Evolutionary conservation across 1,139 yeast genomes (phyloP).

Genomic region (Yamadazyma conglobata): DNA sequence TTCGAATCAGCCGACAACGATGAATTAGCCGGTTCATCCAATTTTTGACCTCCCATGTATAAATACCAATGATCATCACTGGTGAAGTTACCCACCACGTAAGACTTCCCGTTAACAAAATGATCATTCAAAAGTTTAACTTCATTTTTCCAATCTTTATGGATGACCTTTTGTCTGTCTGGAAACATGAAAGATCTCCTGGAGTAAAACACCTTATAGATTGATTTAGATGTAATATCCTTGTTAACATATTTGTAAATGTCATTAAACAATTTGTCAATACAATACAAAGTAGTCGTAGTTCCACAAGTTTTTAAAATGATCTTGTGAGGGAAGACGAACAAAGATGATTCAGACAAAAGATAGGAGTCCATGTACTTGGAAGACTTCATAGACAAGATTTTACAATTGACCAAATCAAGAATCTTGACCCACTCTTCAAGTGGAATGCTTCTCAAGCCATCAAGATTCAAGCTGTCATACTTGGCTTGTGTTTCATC

Average conservation of each 20-base stretch:
- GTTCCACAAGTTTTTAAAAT: constrained; percentile 95
- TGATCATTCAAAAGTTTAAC: constrained; percentile 61
- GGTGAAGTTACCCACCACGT: constrained; percentile 72
- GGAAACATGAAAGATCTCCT: constrained; percentile 94
- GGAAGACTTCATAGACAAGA: constrained; percentile 74
- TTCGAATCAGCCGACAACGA: constrained; percentile 1
- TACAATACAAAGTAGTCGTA: constrained; percentile 81
- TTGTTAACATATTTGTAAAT: constrained; percentile 15
- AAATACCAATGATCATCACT: constrained; percentile 89
- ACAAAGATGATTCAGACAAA: constrained; percentile 84
- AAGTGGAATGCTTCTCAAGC: constrained; percentile 65
- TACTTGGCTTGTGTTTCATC: constrained; percentile 36
- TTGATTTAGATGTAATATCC: constrained; percentile 25
- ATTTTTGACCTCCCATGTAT: constrained; percentile 54
- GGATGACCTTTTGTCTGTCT: constrained; percentile 74
- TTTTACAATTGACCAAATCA: constrained; percentile 83
- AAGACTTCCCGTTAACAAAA: constrained; percentile 65
- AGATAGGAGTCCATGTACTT: constrained; percentile 74
- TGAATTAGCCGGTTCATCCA: constrained; percentile 6
- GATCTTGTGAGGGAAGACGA: constrained; percentile 82
- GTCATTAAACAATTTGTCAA: constrained; percentile 58
- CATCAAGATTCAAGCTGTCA: constrained; percentile 27
- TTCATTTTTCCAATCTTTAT: constrained; percentile 82
- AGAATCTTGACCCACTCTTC: constrained; percentile 68
- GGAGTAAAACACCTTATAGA: constrained; percentile 79